Percentiles rank a stretch among this genome's conserved stretches.
These are phyloP conservation scores for Dunaliella sp. DNA, from an alignment of 139 green algal genomes.

Conservation along the genomic window DNA sequence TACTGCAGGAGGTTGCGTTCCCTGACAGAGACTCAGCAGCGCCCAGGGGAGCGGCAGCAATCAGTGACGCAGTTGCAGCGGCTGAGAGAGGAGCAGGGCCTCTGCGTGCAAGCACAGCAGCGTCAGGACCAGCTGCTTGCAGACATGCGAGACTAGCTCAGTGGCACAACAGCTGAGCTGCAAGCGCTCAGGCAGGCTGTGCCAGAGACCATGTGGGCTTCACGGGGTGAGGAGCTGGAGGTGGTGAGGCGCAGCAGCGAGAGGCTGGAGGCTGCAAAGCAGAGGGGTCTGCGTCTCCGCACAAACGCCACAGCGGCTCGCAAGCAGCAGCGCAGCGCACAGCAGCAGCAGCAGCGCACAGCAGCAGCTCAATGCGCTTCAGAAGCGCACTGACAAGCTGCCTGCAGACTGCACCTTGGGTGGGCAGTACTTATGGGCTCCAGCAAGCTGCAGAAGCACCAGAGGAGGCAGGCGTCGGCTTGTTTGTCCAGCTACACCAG, in stretches of 20 bases:
- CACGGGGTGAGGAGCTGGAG: background rate
- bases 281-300: background rate
- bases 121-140: background rate
- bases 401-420: background rate
- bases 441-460: background rate
- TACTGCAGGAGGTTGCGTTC: too few relatives aligned
- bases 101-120: background rate
- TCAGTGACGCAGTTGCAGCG: background rate
- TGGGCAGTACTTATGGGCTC: too few relatives aligned
- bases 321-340: background rate
- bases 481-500: too few relatives aligned
- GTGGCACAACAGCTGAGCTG: background rate
- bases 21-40: background rate
- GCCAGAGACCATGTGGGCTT: background rate
- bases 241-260: background rate
- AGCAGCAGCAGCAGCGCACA: background rate
- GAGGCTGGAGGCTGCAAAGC: background rate
- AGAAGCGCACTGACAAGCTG: background rate
- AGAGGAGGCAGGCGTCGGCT: too few relatives aligned
- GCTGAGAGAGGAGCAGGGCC: background rate
- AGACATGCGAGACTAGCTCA: background rate
- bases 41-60: constrained; percentile 5
- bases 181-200: background rate
- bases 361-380: background rate
- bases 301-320: background rate